Percentiles rank a stretch among this genome's conserved stretches.
These are phyloP conservation scores for Arctium lappa DNA, from an alignment of 129 eudicot genomes.

Conservation along the genomic window DNA sequence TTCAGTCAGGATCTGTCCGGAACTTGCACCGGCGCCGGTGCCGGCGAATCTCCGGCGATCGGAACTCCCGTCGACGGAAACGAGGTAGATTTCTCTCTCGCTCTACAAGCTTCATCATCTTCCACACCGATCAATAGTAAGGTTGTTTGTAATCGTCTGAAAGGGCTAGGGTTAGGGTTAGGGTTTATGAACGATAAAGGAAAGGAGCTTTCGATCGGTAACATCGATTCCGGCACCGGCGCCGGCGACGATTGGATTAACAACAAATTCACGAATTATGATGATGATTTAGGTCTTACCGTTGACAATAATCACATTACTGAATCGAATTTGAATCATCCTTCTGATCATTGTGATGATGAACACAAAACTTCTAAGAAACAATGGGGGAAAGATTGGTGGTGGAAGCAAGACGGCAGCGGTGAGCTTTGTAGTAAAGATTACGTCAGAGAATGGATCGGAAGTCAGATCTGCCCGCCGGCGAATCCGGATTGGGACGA, in stretches of 20 bases:
- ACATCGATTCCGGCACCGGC: slow-evolving; percentile 38
- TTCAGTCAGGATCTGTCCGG: slow-evolving; percentile 88
- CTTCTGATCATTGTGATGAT: slow-evolving; percentile 17
- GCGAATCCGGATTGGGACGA: slow-evolving; percentile 70
- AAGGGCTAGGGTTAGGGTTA: slow-evolving; percentile 33
- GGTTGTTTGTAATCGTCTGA: slow-evolving; percentile 36
- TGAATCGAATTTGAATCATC: slow-evolving; percentile 41
- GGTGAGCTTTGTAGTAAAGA: slow-evolving; percentile 83
- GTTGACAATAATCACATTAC: slow-evolving; percentile 43
- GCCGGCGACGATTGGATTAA: slow-evolving; percentile 28
- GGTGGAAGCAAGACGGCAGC: slow-evolving; percentile 98
- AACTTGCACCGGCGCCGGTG: slow-evolving; percentile 23
- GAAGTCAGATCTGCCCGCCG: slow-evolving; percentile 75
- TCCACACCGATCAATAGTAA: slow-evolving; percentile 49
- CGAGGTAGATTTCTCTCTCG: slow-evolving; percentile 87
- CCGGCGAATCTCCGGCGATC: slow-evolving; percentile 48
- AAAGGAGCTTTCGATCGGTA: slow-evolving; percentile 43
- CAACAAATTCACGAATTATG: slow-evolving; percentile 35
- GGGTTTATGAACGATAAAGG: slow-evolving; percentile 57
- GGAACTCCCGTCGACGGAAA: slow-evolving; percentile 59
- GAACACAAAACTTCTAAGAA: slow-evolving; percentile 34
- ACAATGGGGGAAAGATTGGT: slow-evolving; percentile 99
- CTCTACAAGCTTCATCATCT: slow-evolving; percentile 87
- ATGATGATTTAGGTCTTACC: slow-evolving; percentile 39
- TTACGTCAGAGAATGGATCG: slow-evolving; percentile 96